Conservation (phyloP, 2,329 filamentous ascomycete genomes). For the Neofusicoccum sp. region DNA sequence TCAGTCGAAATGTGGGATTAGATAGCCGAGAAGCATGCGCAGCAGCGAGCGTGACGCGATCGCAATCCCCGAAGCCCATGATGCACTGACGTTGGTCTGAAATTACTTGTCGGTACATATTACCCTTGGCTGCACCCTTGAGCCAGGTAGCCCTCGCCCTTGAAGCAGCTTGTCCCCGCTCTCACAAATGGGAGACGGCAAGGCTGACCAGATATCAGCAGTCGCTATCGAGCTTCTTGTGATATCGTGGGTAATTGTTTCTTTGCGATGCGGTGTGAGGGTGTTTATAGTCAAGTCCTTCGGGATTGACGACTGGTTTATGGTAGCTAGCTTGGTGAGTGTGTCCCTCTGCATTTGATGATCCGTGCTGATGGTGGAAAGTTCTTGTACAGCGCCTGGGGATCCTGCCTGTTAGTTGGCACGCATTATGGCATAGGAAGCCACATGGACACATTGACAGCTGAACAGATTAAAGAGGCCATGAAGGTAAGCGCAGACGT, state of each 20-base stretch:
- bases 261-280: conserved; percentile 38
- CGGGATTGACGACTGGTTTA: conserved; percentile 42
- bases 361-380: neutral
- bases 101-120: neutral
- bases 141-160: neutral
- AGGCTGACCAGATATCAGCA: neutral
- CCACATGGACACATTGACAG: conserved; percentile 29
- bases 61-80: conserved; percentile 4
- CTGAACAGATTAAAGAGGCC: conserved; percentile 28
- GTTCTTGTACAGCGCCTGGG: conserved; percentile 41
- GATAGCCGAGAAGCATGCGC: conserved; percentile 1
- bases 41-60: neutral
- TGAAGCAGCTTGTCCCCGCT: neutral
- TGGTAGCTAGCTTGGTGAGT: conserved; percentile 38
- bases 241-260: conserved; percentile 38
- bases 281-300: conserved; percentile 36
- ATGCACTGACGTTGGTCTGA: neutral
- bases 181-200: neutral
- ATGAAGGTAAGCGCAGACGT: conserved; percentile 25
- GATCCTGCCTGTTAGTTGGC: conserved; percentile 30
- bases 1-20: conserved; percentile 12
- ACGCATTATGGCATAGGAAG: conserved; percentile 39
- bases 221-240: conserved; percentile 28
- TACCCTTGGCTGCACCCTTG: neutral
- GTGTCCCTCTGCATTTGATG: conserved; percentile 28